Conservation (phyloP, 2,329 filamentous ascomycete species). For the Fusarium marasasianum region DNA sequence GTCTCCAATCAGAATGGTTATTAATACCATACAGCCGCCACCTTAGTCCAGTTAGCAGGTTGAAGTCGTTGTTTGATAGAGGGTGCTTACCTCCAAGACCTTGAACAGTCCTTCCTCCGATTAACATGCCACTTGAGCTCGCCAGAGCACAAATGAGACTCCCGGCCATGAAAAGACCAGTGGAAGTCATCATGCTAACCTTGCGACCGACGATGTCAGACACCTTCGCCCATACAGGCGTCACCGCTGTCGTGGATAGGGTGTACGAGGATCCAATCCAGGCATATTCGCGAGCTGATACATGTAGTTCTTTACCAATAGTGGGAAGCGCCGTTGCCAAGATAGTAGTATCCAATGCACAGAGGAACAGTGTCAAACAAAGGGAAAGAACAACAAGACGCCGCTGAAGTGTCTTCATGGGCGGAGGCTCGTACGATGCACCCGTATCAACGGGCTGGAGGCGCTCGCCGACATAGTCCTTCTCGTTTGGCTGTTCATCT, state of each 20-base stretch:
- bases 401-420: slow-evolving; percentile 32
- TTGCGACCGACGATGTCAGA: slow-evolving; percentile 63
- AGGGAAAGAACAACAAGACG: slow-evolving; percentile 38
- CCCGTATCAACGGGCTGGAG: slow-evolving; percentile 34
- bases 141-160: slow-evolving; percentile 63
- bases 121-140: slow-evolving; percentile 55
- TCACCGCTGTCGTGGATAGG: slow-evolving; percentile 36
- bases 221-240: slow-evolving; percentile 54
- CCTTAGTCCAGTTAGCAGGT: background rate
- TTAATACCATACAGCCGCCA: slow-evolving; percentile 32
- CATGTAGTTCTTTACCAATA: slow-evolving; percentile 34
- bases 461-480: slow-evolving; percentile 2
- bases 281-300: slow-evolving; percentile 38
- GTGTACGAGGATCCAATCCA: slow-evolving; percentile 44
- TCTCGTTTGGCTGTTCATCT: slow-evolving; percentile 13
- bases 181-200: slow-evolving; percentile 49
- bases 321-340: slow-evolving; percentile 43
- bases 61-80: background rate
- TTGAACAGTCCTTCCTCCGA: slow-evolving; percentile 52
- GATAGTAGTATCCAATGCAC: slow-evolving; percentile 43
- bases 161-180: slow-evolving; percentile 60
- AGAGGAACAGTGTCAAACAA: slow-evolving; percentile 40
- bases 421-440: slow-evolving; percentile 31
- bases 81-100: slow-evolving; percentile 23
- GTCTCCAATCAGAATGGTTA: slow-evolving; percentile 57